Conservation (phyloP, 2,329 filamentous ascomycete genomes). For the Fusarium sp. region DNA sequence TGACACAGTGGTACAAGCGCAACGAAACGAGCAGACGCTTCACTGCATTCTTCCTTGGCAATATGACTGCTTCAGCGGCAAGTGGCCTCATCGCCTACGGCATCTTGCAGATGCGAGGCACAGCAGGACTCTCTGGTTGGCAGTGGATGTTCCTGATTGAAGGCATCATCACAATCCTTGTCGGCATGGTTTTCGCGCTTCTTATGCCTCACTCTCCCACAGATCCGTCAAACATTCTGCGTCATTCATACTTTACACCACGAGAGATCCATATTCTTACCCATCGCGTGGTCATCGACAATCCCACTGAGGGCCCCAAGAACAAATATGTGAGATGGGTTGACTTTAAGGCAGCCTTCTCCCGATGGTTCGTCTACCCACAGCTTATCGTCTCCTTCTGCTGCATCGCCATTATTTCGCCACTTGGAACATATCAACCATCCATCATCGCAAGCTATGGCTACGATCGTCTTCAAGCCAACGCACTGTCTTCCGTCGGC, state of each 20-base stretch:
- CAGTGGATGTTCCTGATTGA: constrained; percentile 61
- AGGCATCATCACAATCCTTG: constrained; percentile 51
- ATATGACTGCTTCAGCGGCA: constrained; percentile 57
- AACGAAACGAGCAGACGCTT: constrained; percentile 61
- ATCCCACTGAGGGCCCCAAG: background rate
- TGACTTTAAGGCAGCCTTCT: constrained; percentile 22
- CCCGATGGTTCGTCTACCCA: constrained; percentile 22
- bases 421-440: constrained; percentile 20
- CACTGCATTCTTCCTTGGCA: constrained; percentile 62
- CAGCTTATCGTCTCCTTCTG: constrained; percentile 23
- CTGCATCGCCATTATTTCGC: constrained; percentile 27
- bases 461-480: constrained; percentile 16
- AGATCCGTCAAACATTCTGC: constrained; percentile 17
- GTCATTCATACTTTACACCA: constrained; percentile 26
- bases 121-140: constrained; percentile 58
- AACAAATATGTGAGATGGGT: background rate
- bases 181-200: constrained; percentile 49
- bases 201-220: constrained; percentile 20
- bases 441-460: constrained; percentile 21
- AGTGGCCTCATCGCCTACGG: constrained; percentile 61
- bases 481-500: constrained; percentile 10
- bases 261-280: constrained; percentile 19
- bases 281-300: constrained; percentile 12
- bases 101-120: constrained; percentile 45
- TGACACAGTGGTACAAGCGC: constrained; percentile 63